Evolutionary conservation across 2,329 filamentous ascomycete species (phyloP).

Genomic region (Dryadomyces quercivorus): DNA sequence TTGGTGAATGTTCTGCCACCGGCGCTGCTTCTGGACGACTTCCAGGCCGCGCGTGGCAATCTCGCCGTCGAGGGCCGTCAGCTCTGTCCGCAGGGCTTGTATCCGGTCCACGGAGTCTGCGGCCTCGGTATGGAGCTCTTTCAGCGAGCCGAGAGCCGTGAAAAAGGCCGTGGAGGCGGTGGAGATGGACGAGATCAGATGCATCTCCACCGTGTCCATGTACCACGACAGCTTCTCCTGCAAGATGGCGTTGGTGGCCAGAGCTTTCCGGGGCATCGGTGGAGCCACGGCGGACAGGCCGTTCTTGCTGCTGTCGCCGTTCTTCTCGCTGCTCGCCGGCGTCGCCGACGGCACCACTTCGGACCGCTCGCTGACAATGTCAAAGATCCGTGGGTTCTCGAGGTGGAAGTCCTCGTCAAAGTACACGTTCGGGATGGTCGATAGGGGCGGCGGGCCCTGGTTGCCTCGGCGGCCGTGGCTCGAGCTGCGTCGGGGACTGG

Average conservation of each 20-base stretch:
- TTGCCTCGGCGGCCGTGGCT: conserved; percentile 43
- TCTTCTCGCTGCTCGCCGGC: conserved; percentile 35
- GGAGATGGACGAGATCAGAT: conserved; percentile 91
- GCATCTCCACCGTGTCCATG: conserved; percentile 97
- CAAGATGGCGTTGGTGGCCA: conserved; percentile 92
- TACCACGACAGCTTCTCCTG: conserved; percentile 99
- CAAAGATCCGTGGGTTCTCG: conserved; percentile 92
- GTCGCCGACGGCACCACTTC: conserved; percentile 73
- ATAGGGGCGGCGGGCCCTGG: conserved; percentile 72
- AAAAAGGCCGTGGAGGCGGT: conserved; percentile 95
- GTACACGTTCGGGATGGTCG: conserved; percentile 85
- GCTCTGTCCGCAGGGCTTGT: conserved; percentile 64
- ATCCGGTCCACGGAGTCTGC: conserved; percentile 84
- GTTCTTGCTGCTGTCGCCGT: neutral
- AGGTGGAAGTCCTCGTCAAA: conserved; percentile 92
- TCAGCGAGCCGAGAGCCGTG: conserved; percentile 78
- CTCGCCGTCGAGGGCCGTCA: conserved; percentile 71
- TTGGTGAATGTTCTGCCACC: conserved; percentile 73
- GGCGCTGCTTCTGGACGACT: conserved; percentile 69
- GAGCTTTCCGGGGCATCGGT: conserved; percentile 61
- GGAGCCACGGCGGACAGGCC: conserved; percentile 30
- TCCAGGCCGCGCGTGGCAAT: conserved; percentile 77
- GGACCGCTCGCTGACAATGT: conserved; percentile 89
- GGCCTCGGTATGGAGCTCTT: conserved; percentile 84
- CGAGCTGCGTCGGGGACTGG: conserved; percentile 31